These are phyloP conservation scores for Trichopus zeylanicus DNA, from an alignment of 116 monocot species.

Conservation along the genomic window DNA sequence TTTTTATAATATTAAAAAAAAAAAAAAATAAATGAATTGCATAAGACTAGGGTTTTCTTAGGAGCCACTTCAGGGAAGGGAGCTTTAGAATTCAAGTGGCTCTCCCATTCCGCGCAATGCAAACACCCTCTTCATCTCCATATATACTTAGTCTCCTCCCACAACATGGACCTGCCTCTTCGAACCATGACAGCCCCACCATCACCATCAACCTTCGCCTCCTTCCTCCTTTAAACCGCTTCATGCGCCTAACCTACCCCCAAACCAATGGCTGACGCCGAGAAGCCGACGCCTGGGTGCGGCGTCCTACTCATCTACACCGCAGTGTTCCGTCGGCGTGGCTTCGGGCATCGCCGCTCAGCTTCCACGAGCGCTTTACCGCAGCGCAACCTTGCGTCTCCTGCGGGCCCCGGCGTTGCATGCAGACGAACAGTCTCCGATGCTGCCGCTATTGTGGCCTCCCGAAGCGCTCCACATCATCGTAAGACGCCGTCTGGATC, in stretches of 20 bases:
- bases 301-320: conserved; percentile 15
- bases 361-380: conserved; percentile 16
- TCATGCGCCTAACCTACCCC: no score
- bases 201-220: no score
- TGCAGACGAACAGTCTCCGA: background rate
- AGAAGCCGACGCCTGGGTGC: conserved; percentile 19
- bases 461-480: background rate
- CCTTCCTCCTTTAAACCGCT: no score
- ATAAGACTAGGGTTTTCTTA: no score
- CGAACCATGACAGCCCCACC: no score
- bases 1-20: no score
- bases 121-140: no score
- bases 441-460: background rate
- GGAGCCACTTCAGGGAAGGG: background rate
- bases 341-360: conserved; percentile 6
- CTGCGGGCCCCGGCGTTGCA: background rate
- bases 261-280: conserved; percentile 3
- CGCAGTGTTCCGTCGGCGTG: conserved; percentile 18
- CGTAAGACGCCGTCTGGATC: conserved; percentile 7
- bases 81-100: no score
- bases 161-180: no score
- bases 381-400: background rate
- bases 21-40: no score
- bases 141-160: no score
- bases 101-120: conserved; percentile 4